Base-by-base conservation (phyloP, 140 eudicot genomes). In the Flaveria floridana region DNA sequence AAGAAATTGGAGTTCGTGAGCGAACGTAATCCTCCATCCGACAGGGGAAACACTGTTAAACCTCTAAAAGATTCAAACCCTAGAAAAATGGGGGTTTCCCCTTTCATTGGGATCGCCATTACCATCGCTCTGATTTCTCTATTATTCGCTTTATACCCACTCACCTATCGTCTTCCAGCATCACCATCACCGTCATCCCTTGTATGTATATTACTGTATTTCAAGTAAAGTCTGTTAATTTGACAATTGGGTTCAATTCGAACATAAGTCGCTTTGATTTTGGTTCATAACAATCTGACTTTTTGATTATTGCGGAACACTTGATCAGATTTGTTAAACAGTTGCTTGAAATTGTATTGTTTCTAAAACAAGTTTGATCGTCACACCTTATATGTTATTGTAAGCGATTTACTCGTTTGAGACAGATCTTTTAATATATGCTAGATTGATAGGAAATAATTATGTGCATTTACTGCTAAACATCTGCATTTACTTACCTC, bases 41-140 rank as follows among this genome's bases (percentile, higher is more conserved):
- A 30, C 18, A 75, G 1, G n/a, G 10, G 25, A 26, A 6, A 41
- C 9, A 65, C 19, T 46, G 30, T 73, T 59, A 59, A 59, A 37
- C 25, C 42, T 18, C 47, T 2, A 6, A 20, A 57, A 56, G 21
- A 57, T 57, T 21, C 28, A 68, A 76, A 57, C 75, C 69, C 81
- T 58, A 57, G 26, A 71, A 64, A 68, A 39, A 79, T 79, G 84
- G 78, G 87, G 80, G 83, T 84, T 65, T 87, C 93, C 74, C 81
- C 87, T 19, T 87, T 63, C 48, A 19, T 80, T 74, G 89, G 90
- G 65, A 78, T 89, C 80, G 87, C 96, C 62, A 70, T 83, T 52
- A 65, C 73, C 14, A 65, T 87, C 19, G 89, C 94, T 72, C 71
- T 89, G n/a, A 57, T 87, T 47, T 87, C 96, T 52, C 75, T 87